Percentiles rank a stretch among this genome's conserved stretches.
phyloP scores from a whole-genome alignment of 495 filamentous ascomycete genomes.

The Saxispiralis lemnorum region DNA sequence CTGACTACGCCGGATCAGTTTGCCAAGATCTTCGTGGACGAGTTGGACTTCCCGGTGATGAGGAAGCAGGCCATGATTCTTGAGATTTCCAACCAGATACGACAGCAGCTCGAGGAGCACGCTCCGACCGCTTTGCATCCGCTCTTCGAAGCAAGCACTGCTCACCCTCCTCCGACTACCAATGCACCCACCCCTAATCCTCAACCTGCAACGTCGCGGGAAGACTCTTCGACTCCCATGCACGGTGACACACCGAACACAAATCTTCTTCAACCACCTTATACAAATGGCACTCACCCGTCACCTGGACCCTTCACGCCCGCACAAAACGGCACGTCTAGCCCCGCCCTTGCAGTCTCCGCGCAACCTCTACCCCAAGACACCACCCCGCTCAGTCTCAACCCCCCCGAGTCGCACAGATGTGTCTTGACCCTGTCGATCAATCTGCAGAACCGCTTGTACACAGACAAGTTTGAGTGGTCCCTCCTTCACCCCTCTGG shows the following conservation, averaged over 20 bases:
- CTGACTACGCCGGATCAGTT: slow-evolving; percentile 90
- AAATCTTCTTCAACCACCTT: slow-evolving; percentile 7
- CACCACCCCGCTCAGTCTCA: slow-evolving; percentile 35
- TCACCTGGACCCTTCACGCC: slow-evolving; percentile 31
- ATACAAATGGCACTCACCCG: slow-evolving; percentile 5
- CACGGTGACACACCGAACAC: slow-evolving; percentile 3
- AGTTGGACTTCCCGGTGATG: slow-evolving; percentile 75
- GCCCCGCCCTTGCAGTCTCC: slow-evolving; percentile 22
- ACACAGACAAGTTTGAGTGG: slow-evolving; percentile 98
- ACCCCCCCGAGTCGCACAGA: slow-evolving; percentile 80
- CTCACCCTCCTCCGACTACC: slow-evolving; percentile 28
- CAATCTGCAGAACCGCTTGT: slow-evolving; percentile 78
- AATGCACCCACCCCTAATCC: slow-evolving; percentile 13
- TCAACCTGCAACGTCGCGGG: slow-evolving; percentile 25
- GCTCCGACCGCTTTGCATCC: slow-evolving; percentile 87
- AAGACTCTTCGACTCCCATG: slow-evolving; percentile 29
- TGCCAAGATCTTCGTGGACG: slow-evolving; percentile 73
- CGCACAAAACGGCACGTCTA: slow-evolving; percentile 28
- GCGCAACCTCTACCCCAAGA: slow-evolving; percentile 30
- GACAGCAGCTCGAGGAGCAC: slow-evolving; percentile 89
- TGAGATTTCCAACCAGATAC: slow-evolving; percentile 82
- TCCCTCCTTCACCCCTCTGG: slow-evolving; percentile 82
- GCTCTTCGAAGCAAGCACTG: slow-evolving; percentile 53
- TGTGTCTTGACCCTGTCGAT: slow-evolving; percentile 84
- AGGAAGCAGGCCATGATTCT: slow-evolving; percentile 38